Evolutionary conservation across 768 basidiomycete genomes (phyloP).

Genomic region (Pulveroboletus sp.): DNA sequence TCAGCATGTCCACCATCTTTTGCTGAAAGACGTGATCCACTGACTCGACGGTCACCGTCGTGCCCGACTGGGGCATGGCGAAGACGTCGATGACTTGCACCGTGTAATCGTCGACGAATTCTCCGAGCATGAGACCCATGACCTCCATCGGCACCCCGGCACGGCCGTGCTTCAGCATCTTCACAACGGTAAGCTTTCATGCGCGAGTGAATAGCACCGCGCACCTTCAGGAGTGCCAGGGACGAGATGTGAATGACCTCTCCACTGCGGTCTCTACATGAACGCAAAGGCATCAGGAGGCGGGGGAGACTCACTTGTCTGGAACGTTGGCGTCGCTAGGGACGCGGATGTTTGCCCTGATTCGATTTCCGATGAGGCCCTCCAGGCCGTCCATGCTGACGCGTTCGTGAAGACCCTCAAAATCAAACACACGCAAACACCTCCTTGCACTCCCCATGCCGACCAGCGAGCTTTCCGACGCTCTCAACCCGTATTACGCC

Average conservation of each 20-base stretch:
- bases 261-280: conserved; percentile 46
- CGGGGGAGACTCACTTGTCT: conserved; percentile 58
- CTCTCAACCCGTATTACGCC: conserved; percentile 65
- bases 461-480: conserved; percentile 74
- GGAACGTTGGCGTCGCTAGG: conserved; percentile 54
- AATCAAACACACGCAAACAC: conserved; percentile 33
- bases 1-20: conserved; percentile 98
- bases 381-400: conserved; percentile 48
- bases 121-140: conserved; percentile 97
- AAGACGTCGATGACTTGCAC: conserved; percentile 95
- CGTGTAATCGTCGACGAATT: conserved; percentile 97
- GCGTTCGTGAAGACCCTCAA: conserved; percentile 34
- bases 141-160: conserved; percentile 99
- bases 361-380: conserved; percentile 50
- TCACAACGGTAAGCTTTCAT: conserved; percentile 6
- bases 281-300: background rate
- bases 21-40: conserved; percentile 98
- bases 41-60: conserved; percentile 95
- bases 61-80: conserved; percentile 98
- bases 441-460: conserved; percentile 37
- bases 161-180: conserved; percentile 99
- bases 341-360: conserved; percentile 38
- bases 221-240: conserved; percentile 90
- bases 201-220: conserved; percentile 8
- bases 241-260: conserved; percentile 98